phyloP scores from a whole-genome alignment of 371 early-diverging fungal species.

The Catenaria anguillulae region DNA sequence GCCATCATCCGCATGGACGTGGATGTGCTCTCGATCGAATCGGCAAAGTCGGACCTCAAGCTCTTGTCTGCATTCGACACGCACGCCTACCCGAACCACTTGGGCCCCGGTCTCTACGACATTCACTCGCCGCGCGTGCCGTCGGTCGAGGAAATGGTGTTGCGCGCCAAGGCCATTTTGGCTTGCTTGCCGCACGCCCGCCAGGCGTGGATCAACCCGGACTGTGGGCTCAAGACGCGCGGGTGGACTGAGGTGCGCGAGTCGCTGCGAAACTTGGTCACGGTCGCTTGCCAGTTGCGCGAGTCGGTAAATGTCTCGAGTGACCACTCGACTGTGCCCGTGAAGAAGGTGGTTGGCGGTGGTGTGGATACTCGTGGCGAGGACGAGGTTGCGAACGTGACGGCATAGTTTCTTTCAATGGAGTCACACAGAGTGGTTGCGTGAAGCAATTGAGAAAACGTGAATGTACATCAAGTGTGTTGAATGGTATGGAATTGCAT shows the following conservation, averaged over 20 bases:
- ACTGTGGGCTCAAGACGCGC: slow-evolving; percentile 95
- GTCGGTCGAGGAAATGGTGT: slow-evolving; percentile 68
- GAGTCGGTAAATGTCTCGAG: too few relatives aligned
- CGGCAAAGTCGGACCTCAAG: slow-evolving; percentile 89
- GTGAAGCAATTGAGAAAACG: too few relatives aligned
- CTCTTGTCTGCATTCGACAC: slow-evolving; percentile 70
- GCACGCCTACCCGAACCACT: slow-evolving; percentile 70
- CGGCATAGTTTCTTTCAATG: too few relatives aligned
- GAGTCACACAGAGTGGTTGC: too few relatives aligned
- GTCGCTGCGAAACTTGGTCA: slow-evolving; percentile 68
- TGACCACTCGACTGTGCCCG: too few relatives aligned
- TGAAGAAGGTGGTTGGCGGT: too few relatives aligned
- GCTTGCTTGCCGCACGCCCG: slow-evolving; percentile 46
- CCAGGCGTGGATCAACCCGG: slow-evolving; percentile 90
- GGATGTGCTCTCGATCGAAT: slow-evolving; percentile 93
- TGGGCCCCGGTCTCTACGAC: slow-evolving; percentile 93
- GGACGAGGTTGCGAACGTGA: too few relatives aligned
- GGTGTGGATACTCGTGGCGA: too few relatives aligned
- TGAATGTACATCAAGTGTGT: too few relatives aligned
- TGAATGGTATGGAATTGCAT: too few relatives aligned
- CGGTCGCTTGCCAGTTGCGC: slow-evolving; percentile 37
- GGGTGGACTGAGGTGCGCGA: slow-evolving; percentile 83
- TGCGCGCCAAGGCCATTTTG: slow-evolving; percentile 58
- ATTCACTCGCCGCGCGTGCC: slow-evolving; percentile 95
- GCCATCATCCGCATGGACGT: slow-evolving; percentile 80